Evolutionary conservation across 75 land plant species (phyloP).

Genomic region (Picea glauca): DNA sequence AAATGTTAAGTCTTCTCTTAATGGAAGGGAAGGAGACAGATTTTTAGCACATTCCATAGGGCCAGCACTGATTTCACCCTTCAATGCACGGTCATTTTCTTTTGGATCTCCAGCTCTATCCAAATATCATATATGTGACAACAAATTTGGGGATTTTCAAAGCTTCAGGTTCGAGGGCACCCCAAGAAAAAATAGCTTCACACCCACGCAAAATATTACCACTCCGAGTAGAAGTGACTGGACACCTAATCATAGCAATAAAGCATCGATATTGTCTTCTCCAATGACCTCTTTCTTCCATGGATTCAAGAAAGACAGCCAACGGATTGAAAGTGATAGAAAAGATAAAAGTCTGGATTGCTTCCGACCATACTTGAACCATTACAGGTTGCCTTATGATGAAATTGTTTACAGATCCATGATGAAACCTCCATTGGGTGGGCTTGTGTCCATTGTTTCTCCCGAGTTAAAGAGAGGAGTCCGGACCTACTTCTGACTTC

Average conservation of each 20-base stretch:
- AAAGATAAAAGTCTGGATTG: constrained; percentile 29
- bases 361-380: constrained; percentile 44
- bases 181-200: background rate
- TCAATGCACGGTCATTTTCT: constrained; percentile 69
- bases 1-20: background rate
- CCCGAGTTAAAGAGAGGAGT: constrained; percentile 33
- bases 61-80: constrained; percentile 43
- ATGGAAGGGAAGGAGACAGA: background rate
- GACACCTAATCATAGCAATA: background rate
- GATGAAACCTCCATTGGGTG: constrained; percentile 94
- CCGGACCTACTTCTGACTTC: too few relatives aligned
- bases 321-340: background rate
- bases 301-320: constrained; percentile 9
- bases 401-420: constrained; percentile 72
- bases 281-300: constrained; percentile 2
- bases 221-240: constrained; percentile 5
- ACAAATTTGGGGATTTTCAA: constrained; percentile 5
- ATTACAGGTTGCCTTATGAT: constrained; percentile 61
- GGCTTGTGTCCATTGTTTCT: constrained; percentile 73
- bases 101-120: constrained; percentile 63
- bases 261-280: background rate
- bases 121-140: background rate
- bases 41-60: constrained; percentile 19
- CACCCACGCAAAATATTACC: constrained; percentile 5
- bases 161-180: constrained; percentile 7